phyloP scores from a whole-genome alignment of 106 monocot species.

The Dendrobium huoshanense region DNA sequence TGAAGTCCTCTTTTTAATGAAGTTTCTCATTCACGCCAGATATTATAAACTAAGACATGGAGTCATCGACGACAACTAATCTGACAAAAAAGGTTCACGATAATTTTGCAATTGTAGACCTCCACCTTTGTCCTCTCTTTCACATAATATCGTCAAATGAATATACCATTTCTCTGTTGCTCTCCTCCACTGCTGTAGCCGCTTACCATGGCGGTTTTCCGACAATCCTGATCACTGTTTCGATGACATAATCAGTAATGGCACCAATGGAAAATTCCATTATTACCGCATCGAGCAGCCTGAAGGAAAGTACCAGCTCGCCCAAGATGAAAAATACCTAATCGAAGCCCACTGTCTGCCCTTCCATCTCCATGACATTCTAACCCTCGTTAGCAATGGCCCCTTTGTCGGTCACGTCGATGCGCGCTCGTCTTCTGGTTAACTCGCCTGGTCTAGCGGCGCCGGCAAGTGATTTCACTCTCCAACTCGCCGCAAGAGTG shows the following conservation, averaged over 20 bases:
- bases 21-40: too few species aligned
- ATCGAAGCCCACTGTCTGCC: constrained; percentile 81
- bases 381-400: constrained; percentile 75
- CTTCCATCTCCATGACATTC: constrained; percentile 82
- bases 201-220: background rate
- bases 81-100: too few species aligned
- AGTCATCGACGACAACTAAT: too few species aligned
- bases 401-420: constrained; percentile 67
- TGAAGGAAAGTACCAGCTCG: constrained; percentile 42
- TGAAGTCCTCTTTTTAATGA: too few species aligned
- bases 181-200: background rate
- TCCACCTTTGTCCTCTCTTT: too few species aligned
- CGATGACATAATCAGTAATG: background rate
- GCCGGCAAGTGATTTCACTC: too few species aligned
- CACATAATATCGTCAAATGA: too few species aligned
- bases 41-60: too few species aligned
- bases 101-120: too few species aligned
- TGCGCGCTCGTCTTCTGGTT: constrained; percentile 67
- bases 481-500: too few species aligned
- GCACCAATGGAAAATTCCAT: constrained; percentile 24
- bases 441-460: constrained; percentile 70
- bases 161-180: too few species aligned
- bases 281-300: constrained; percentile 96
- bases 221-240: background rate
- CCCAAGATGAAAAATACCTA: constrained; percentile 53